Evolutionary conservation across 2,329 filamentous ascomycete genomes (phyloP).

Genomic region (Beauveria rudraprayagi): DNA sequence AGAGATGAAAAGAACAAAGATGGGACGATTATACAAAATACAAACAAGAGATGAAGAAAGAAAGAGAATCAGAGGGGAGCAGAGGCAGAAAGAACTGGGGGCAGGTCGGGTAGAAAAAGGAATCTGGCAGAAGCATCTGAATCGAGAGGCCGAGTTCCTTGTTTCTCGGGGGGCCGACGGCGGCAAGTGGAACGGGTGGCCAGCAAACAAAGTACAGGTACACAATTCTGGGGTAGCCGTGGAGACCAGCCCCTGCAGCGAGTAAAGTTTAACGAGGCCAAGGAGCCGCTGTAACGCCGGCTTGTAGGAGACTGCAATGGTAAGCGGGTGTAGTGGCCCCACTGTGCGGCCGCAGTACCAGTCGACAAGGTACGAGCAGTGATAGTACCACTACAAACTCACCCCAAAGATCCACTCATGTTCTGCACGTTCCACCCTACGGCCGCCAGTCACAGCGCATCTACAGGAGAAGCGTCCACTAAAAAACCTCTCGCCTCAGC

Average conservation of each 20-base stretch:
- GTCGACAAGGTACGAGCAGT: not conserved
- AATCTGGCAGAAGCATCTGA: constrained; percentile 3
- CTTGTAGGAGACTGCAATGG: not conserved
- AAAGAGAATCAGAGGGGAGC: not conserved
- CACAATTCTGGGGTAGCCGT: not conserved
- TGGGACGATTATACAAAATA: not conserved
- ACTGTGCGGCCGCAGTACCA: not conserved
- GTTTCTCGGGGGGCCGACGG: constrained; percentile 4
- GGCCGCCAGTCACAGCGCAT: not conserved
- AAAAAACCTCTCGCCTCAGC: not conserved
- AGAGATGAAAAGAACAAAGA: not conserved
- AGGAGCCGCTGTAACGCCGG: not conserved
- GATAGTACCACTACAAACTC: not conserved
- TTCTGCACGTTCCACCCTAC: not conserved
- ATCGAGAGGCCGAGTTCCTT: constrained; percentile 2
- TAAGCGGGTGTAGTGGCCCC: not conserved
- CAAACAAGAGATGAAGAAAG: constrained; percentile 1
- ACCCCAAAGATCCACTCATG: too few relatives aligned
- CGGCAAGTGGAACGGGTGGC: constrained; percentile 1
- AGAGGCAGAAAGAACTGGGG: not conserved
- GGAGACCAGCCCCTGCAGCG: not conserved
- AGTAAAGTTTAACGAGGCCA: not conserved
- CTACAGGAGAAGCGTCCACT: not conserved
- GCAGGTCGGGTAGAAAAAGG: not conserved
- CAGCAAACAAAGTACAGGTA: not conserved